Percentiles rank a stretch among this genome's conserved stretches.
phyloP scores from a whole-genome alignment of 345 rosid species.

The Sapria himalayana region DNA sequence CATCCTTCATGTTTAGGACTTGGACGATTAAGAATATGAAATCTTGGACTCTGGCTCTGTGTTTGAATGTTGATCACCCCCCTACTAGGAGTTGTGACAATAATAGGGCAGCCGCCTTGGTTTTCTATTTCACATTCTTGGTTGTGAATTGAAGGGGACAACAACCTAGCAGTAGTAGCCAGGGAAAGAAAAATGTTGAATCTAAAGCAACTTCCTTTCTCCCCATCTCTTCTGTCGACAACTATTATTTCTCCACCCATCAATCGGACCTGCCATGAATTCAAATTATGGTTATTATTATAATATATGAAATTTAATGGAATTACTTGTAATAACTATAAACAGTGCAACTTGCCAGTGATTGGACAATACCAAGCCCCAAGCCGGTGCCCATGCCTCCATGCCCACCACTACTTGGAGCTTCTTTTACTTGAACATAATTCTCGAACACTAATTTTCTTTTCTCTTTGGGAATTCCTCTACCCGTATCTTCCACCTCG shows the following conservation, averaged over 20 bases:
- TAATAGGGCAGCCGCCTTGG: constrained; percentile 6
- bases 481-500: constrained; percentile 72
- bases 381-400: constrained; percentile 60
- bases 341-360: constrained; percentile 27
- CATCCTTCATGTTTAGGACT: constrained; percentile 36
- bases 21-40: constrained; percentile 13
- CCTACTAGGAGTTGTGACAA: constrained; percentile 6
- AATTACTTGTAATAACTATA: not conserved
- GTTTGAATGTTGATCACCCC: constrained; percentile 16
- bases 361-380: constrained; percentile 80
- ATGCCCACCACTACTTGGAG: too few species aligned
- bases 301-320: not conserved
- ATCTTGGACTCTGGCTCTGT: constrained; percentile 20
- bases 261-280: constrained; percentile 31
- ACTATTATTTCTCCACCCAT: constrained; percentile 77
- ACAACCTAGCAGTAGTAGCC: constrained; percentile 10
- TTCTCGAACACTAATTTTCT: constrained; percentile 47
- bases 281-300: not conserved
- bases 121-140: constrained; percentile 12
- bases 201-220: constrained; percentile 60
- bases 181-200: constrained; percentile 33
- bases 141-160: constrained; percentile 2
- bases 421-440: constrained; percentile 62
- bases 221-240: constrained; percentile 28
- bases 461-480: constrained; percentile 59